Evolutionary conservation across 148 eudicot species (phyloP).

Genomic region (Amaranthus palmeri): DNA sequence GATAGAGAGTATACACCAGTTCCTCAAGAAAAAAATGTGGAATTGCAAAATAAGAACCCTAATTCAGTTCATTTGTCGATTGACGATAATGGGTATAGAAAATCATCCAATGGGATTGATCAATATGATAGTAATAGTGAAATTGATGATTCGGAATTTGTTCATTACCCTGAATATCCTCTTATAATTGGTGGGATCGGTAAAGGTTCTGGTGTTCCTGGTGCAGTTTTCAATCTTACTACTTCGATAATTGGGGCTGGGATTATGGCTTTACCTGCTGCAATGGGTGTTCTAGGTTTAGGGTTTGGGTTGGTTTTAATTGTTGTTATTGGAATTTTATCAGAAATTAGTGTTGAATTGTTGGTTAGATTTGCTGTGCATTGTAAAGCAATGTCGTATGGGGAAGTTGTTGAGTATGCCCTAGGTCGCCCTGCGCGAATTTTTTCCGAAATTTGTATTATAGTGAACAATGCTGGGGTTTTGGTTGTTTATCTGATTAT

Average conservation of each 20-base stretch:
- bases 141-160: constrained; percentile 45
- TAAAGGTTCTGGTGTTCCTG: constrained; percentile 60
- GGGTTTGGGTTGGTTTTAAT: constrained; percentile 63
- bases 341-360: constrained; percentile 77
- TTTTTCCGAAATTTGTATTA: constrained; percentile 77
- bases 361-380: constrained; percentile 65
- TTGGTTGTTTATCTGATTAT: constrained; percentile 91
- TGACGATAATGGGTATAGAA: constrained; percentile 26
- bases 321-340: constrained; percentile 73
- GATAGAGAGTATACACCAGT: constrained; percentile 42
- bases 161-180: constrained; percentile 55
- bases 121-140: constrained; percentile 23
- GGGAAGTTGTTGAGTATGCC: constrained; percentile 82
- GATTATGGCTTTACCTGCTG: constrained; percentile 96
- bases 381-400: constrained; percentile 68
- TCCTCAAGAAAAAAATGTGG: constrained; percentile 28
- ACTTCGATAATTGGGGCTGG: constrained; percentile 93
- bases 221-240: constrained; percentile 89
- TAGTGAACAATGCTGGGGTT: constrained; percentile 85
- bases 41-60: constrained; percentile 32
- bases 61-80: constrained; percentile 25
- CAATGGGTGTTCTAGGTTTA: constrained; percentile 87
- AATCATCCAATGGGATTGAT: constrained; percentile 25
- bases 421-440: constrained; percentile 68
- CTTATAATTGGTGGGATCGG: constrained; percentile 48